Evolutionary conservation across 306 rosid genomes (phyloP), one percentile per base, ranked within the genome.

Genomic region (Corylus americana): DNA sequence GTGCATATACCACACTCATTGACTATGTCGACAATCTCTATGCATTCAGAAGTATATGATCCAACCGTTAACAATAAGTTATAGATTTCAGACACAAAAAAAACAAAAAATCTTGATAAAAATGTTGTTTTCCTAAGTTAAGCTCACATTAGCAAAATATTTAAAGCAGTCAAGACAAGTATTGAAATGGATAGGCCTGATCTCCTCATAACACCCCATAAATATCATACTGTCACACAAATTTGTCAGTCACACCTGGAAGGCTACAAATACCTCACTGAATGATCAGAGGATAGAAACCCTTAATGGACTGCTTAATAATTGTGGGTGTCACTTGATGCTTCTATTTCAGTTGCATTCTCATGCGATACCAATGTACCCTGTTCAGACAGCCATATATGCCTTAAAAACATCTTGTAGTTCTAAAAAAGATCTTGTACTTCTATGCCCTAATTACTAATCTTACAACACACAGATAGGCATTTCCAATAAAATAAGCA

Each of bases 321-420:
- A 22, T 45, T 45, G 11, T 63, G 67, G 76, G 81, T 79, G 79
- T 49, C 48, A 75, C 39, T 31, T 69, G 73, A 74, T 81, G 79
- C 83, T 49, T 73, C 76, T 74, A 78, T 71, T 63, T 73, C 45
- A 75, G 71, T 83, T 76, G 83, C 27, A 81, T 73, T 79, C 76
- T 82, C 78, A 75, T 73, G 70, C 66, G 55, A 75, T 57, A 55
- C 31, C 76, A 80, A 78, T 70, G 66, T 79, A 74, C 70, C 80
- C 73, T 73, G 76, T 69, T 55, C 79, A 78, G 44, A 69, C 68
- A 74, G 44, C 11, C 50, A 73, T 35, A 35, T 37, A 62, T 77
- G 48, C 74, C 74, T n/a, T 73, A 18, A 22, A 70, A 42, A 58
- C 55, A 44, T 4, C 31, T 70, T 11, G 39, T 16, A 22, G 55